These are phyloP conservation scores for Clarireedia sp. DNA, from an alignment of 2,329 filamentous ascomycete genomes.

Conservation along the genomic window DNA sequence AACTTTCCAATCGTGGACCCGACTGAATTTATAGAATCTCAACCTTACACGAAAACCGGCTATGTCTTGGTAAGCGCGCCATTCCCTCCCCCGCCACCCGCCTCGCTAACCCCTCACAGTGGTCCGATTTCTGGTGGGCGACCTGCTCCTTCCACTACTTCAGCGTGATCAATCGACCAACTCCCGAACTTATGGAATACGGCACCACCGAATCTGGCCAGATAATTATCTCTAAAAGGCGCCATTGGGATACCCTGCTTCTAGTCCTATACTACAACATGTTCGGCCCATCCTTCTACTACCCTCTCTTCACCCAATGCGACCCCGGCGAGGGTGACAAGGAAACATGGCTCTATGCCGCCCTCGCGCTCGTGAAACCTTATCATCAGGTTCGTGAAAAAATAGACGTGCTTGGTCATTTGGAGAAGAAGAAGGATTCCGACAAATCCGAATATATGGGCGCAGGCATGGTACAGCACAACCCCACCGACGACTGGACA, in stretches of 20 bases:
- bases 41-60: slow-evolving; percentile 35
- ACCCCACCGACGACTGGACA: slow-evolving; percentile 1
- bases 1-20: slow-evolving; percentile 36
- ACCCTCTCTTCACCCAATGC: slow-evolving; percentile 35
- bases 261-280: slow-evolving; percentile 43
- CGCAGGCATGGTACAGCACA: slow-evolving; percentile 5
- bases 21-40: slow-evolving; percentile 32
- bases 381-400: slow-evolving; percentile 34
- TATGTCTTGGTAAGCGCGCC: slow-evolving; percentile 28
- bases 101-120: slow-evolving; percentile 17
- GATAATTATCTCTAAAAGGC: slow-evolving; percentile 36
- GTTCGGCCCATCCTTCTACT: slow-evolving; percentile 38
- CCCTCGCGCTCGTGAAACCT: slow-evolving; percentile 31
- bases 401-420: not conserved
- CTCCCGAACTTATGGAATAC: slow-evolving; percentile 20
- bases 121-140: slow-evolving; percentile 40
- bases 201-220: slow-evolving; percentile 37
- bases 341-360: slow-evolving; percentile 41
- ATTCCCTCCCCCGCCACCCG: not conserved
- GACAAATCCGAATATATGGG: not conserved
- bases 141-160: slow-evolving; percentile 34
- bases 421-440: not conserved
- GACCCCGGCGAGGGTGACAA: slow-evolving; percentile 42
- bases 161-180: slow-evolving; percentile 25
- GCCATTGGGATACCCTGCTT: slow-evolving; percentile 36